Percentiles rank a stretch among this genome's conserved stretches.
phyloP scores from a whole-genome alignment of 2,329 filamentous ascomycete genomes.

The Aspergillus ochraceoroseus region DNA sequence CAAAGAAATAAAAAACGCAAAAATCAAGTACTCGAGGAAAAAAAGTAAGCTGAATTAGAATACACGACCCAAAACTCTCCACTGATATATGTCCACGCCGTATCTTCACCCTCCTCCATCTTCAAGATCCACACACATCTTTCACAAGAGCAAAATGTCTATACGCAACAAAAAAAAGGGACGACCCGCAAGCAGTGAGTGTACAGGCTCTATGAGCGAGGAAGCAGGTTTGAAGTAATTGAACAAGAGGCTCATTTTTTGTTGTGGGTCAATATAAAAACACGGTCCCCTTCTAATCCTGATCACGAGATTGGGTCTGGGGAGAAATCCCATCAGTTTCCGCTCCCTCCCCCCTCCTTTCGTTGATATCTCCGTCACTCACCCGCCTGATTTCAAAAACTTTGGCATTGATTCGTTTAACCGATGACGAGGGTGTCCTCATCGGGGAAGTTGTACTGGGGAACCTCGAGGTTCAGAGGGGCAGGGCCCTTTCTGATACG shows the following conservation, averaged over 20 bases:
- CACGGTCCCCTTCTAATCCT: slow-evolving; percentile 37
- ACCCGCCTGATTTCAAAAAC: slow-evolving; percentile 6
- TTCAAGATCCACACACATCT: too few relatives aligned
- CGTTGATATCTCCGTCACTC: slow-evolving; percentile 5
- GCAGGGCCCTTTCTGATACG: slow-evolving; percentile 96
- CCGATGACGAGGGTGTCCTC: slow-evolving; percentile 87
- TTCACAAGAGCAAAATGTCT: slow-evolving; percentile 14
- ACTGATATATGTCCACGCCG: slow-evolving; percentile 6
- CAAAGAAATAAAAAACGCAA: slow-evolving; percentile 1
- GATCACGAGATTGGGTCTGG: slow-evolving; percentile 34
- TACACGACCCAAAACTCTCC: slow-evolving; percentile 10
- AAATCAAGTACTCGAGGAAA: slow-evolving; percentile 7
- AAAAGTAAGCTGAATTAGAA: slow-evolving; percentile 12
- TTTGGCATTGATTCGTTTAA: slow-evolving; percentile 51
- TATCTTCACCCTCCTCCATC: too few relatives aligned
- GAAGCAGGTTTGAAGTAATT: slow-evolving; percentile 16
- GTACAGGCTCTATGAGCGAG: slow-evolving; percentile 20
- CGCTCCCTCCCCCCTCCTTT: slow-evolving; percentile 15
- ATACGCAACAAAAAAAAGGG: slow-evolving; percentile 19
- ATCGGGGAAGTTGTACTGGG: slow-evolving; percentile 85
- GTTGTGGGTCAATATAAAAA: slow-evolving; percentile 38
- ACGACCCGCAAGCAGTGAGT: slow-evolving; percentile 14
- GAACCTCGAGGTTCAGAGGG: slow-evolving; percentile 95
- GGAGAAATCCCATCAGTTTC: slow-evolving; percentile 28
- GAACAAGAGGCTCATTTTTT: slow-evolving; percentile 32